Evolutionary conservation across 345 rosid species (phyloP).

Genomic region (Brassica incana): DNA sequence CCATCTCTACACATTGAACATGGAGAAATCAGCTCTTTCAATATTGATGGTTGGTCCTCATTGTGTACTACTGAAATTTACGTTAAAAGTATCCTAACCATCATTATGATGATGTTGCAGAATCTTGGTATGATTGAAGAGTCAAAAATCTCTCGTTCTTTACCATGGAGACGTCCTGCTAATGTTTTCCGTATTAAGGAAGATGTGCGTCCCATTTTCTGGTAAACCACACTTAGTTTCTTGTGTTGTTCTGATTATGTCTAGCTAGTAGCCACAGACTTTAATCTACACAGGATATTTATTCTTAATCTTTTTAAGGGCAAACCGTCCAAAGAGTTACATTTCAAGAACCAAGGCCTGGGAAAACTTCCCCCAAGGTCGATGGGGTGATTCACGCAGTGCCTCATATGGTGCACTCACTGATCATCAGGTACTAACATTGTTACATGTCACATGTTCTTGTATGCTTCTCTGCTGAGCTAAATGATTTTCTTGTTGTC

Average conservation of each 20-base stretch:
- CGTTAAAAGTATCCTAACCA: constrained; percentile 25
- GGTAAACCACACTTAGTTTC: constrained; percentile 49
- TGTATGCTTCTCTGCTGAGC: neutral
- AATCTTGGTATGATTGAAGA: constrained; percentile 95
- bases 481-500: neutral
- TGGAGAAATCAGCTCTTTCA: constrained; percentile 94
- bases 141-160: constrained; percentile 68
- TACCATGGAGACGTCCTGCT: constrained; percentile 96
- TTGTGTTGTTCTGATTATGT: constrained; percentile 6
- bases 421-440: constrained; percentile 70
- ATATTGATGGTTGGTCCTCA: constrained; percentile 63
- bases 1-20: constrained; percentile 91
- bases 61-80: neutral
- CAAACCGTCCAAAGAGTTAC: constrained; percentile 99
- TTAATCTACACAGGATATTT: neutral
- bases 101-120: constrained; percentile 44
- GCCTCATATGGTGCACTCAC: constrained; percentile 83
- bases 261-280: neutral
- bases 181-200: constrained; percentile 87
- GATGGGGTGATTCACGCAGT: constrained; percentile 91
- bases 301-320: constrained; percentile 55
- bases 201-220: constrained; percentile 96
- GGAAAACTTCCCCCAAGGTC: constrained; percentile 87
- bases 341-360: constrained; percentile 81
- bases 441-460: neutral